Evolutionary conservation across 2,329 filamentous ascomycete species (phyloP), one percentile per base, ranked within the genome.

Genomic region (Elsinoe batatas): DNA sequence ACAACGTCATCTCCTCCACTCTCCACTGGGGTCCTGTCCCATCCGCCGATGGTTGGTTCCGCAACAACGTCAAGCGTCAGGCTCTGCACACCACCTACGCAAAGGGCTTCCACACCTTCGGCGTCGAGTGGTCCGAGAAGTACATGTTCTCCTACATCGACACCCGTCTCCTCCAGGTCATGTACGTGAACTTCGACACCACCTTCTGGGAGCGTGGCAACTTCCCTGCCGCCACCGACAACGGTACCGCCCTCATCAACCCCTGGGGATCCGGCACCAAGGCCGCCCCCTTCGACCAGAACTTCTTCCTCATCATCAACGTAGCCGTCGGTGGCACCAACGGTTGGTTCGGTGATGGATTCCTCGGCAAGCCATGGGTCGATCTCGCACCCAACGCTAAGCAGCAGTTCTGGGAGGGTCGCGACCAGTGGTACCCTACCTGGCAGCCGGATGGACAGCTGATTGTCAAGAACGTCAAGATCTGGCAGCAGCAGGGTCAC

Each of bases 81-180:
- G 84, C 87, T 10, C 76, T 89, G 30, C 88, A 89, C 72, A 87
- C 84, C 4, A 88, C 85, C 1, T 94, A 85, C 69, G 71, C 82
- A 32, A 71, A 74, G 1, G 79, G 72, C 20, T 88, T 83, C 73
- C 87, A 94, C 73, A 88, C 80, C 0, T 94, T 83, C 64, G 88
- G 88, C 12, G 70, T 94, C 2, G 88, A 94, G 71, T 94, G 88
- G 88, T 89, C 82, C 53, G 80, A 91, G 63, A 91, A 91, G 69
- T 93, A 94, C 69, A 74, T 93, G 58, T 94, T 91, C 74, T 91
- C 87, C 20, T 94, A 90, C 67, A 78, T 94, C 73, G 85, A 93
- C 76, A 85, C 80, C 44, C 83, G 86, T 11, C 79, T 94, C 17
- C 75, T 90, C 26, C 87, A 91, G 68, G 87, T 91, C 53, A 77